These are phyloP conservation scores for Candida morakotiae DNA, from an alignment of 805 yeast genomes.

Conservation along the genomic window DNA sequence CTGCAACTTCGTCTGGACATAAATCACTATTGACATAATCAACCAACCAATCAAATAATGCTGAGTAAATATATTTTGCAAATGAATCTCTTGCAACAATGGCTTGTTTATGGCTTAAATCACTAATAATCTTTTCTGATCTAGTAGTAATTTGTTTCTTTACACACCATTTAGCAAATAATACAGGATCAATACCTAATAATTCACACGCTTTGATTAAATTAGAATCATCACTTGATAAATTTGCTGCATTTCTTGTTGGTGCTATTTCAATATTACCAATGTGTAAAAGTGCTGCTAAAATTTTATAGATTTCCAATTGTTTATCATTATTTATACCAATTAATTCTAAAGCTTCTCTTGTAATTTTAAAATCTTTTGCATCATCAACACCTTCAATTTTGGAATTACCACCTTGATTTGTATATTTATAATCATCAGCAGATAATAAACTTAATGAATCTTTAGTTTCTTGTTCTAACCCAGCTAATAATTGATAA, in stretches of 20 bases:
- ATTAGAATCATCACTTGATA: constrained; percentile 83
- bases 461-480: constrained; percentile 50
- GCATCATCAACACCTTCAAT: constrained; percentile 82
- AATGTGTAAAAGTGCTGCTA: constrained; percentile 86
- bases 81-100: constrained; percentile 94
- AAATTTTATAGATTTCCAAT: constrained; percentile 64
- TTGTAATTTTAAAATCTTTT: constrained; percentile 70
- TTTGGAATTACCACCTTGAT: constrained; percentile 77
- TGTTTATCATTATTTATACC: constrained; percentile 66
- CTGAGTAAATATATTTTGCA: constrained; percentile 88
- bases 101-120: constrained; percentile 79
- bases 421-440: constrained; percentile 72
- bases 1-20: constrained; percentile 66
- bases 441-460: constrained; percentile 60
- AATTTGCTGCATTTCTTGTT: constrained; percentile 76
- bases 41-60: constrained; percentile 94
- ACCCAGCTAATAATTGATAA: constrained; percentile 82
- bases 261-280: constrained; percentile 89
- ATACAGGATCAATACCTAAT: constrained; percentile 69
- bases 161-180: constrained; percentile 85
- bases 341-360: constrained; percentile 71
- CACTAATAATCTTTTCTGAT: constrained; percentile 84
- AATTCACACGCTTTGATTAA: constrained; percentile 78
- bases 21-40: constrained; percentile 76
- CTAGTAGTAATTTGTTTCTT: constrained; percentile 92